A percentile compares a stretch with the other conserved stretches of the same genome.
phyloP scores from a whole-genome alignment of 2,329 filamentous ascomycete species.

The Thielaviopsis populi region DNA sequence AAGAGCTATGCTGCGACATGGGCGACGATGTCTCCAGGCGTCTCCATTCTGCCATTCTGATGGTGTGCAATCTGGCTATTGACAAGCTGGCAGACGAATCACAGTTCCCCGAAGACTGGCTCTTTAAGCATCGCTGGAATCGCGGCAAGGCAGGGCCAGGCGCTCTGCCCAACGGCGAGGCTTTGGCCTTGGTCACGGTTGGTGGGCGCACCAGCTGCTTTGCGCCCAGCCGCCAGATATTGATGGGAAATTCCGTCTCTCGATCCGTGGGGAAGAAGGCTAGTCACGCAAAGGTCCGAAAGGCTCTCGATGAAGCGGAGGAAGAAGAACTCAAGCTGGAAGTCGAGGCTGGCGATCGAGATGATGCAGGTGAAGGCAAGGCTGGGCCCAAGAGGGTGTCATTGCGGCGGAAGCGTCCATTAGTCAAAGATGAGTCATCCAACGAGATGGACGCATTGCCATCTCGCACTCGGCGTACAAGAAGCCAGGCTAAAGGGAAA shows the following conservation, averaged over 20 bases:
- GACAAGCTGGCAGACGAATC: constrained; percentile 68
- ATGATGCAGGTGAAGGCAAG: constrained; percentile 5
- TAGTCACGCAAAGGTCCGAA: neutral
- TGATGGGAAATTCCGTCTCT: neutral
- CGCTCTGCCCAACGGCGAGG: constrained; percentile 67
- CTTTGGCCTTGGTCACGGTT: constrained; percentile 73
- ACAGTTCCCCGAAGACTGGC: constrained; percentile 71
- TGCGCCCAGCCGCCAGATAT: constrained; percentile 57
- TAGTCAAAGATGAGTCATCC: constrained; percentile 22
- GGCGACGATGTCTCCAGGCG: constrained; percentile 52
- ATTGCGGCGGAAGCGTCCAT: constrained; percentile 18
- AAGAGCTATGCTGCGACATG: constrained; percentile 82
- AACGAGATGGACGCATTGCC: constrained; percentile 11
- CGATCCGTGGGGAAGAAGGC: neutral
- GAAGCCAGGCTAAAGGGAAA: neutral
- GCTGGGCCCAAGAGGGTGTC: neutral
- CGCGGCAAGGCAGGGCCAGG: constrained; percentile 66
- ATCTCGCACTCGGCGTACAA: neutral
- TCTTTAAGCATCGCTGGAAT: constrained; percentile 78
- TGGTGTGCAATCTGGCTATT: constrained; percentile 67
- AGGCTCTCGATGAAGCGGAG: neutral
- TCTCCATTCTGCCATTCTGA: constrained; percentile 57
- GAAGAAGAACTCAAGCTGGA: neutral
- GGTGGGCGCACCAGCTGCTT: constrained; percentile 84
- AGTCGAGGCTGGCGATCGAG: neutral